phyloP scores from a whole-genome alignment of 768 basidiomycete genomes.

The Trametes meyenii region DNA sequence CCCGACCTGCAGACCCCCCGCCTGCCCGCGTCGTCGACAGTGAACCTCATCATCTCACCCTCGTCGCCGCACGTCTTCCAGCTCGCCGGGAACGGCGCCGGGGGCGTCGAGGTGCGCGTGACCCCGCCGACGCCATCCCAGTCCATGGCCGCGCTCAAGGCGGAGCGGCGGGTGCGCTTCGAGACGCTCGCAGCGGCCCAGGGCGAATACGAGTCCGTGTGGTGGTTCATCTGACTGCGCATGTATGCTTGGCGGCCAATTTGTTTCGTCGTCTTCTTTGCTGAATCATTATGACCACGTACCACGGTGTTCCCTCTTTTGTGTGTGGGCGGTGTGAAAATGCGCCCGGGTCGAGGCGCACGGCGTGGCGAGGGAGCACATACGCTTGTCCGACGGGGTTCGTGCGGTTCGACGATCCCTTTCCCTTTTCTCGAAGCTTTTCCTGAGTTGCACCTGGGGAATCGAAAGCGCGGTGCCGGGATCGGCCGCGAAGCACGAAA shows the following conservation, averaged over 20 bases:
- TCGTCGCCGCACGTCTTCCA: conserved; percentile 20
- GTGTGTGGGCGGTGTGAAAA: not conserved
- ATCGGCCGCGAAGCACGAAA: not conserved
- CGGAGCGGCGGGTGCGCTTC: conserved; percentile 12
- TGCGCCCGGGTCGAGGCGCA: not conserved
- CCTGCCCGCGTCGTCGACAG: conserved; percentile 5
- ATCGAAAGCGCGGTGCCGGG: not conserved
- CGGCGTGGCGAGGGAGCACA: not conserved
- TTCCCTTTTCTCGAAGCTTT: not conserved
- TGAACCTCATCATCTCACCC: conserved; percentile 23
- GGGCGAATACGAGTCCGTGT: conserved; percentile 16
- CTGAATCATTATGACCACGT: no score
- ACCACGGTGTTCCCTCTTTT: no score
- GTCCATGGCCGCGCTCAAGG: conserved; percentile 5
- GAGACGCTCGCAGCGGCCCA: conserved; percentile 8
- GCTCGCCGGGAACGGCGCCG: conserved; percentile 17
- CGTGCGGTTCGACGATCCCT: not conserved
- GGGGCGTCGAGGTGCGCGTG: conserved; percentile 22
- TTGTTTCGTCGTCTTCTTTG: no score
- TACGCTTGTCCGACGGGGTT: not conserved
- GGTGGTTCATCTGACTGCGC: conserved; percentile 19
- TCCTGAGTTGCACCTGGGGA: not conserved
- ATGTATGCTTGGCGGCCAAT: not conserved
- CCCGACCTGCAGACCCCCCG: conserved; percentile 8
- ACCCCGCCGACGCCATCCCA: conserved; percentile 25